A percentile compares a stretch with the other conserved stretches of the same genome.
These are phyloP conservation scores for Penicillium manginii DNA, from an alignment of 495 filamentous ascomycete species.

Conservation along the genomic window DNA sequence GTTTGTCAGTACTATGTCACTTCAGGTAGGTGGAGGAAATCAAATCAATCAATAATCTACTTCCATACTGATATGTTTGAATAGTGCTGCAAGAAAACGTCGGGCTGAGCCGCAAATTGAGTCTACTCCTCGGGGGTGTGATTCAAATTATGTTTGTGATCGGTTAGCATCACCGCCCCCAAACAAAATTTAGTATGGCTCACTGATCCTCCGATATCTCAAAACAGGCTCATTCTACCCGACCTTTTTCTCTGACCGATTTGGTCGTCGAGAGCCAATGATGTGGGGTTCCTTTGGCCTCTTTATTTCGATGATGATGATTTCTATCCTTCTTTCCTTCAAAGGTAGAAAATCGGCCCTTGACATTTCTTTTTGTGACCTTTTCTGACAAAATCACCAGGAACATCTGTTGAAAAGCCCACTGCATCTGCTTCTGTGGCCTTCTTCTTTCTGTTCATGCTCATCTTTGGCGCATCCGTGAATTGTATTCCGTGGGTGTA, in stretches of 20 bases:
- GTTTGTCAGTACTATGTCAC: conserved; percentile 49
- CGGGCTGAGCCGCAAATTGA: conserved; percentile 48
- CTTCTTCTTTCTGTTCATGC: conserved; percentile 52
- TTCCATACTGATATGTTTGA: neutral
- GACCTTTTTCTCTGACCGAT: conserved; percentile 42
- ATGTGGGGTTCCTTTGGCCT: conserved; percentile 53
- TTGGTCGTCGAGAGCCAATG: conserved; percentile 58
- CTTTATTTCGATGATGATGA: conserved; percentile 50
- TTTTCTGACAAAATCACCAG: neutral
- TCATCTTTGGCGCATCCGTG: conserved; percentile 51
- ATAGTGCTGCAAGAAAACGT: conserved; percentile 50
- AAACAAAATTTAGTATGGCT: neutral
- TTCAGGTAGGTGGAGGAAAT: conserved; percentile 18
- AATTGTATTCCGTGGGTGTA: conserved; percentile 56
- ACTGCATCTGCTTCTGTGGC: conserved; percentile 40
- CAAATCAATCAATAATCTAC: neutral
- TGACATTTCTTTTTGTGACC: neutral
- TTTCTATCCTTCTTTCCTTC: conserved; percentile 45
- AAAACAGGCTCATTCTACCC: conserved; percentile 36
- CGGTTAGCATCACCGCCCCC: conserved; percentile 11
- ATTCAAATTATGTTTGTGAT: conserved; percentile 45
- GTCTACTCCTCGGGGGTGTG: conserved; percentile 54
- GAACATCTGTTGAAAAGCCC: conserved; percentile 30
- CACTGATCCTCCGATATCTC: neutral
- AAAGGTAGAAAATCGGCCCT: conserved; percentile 10